Base-by-base conservation (phyloP, 2,329 filamentous ascomycete genomes). In the Pyrenochaeta sp. region DNA sequence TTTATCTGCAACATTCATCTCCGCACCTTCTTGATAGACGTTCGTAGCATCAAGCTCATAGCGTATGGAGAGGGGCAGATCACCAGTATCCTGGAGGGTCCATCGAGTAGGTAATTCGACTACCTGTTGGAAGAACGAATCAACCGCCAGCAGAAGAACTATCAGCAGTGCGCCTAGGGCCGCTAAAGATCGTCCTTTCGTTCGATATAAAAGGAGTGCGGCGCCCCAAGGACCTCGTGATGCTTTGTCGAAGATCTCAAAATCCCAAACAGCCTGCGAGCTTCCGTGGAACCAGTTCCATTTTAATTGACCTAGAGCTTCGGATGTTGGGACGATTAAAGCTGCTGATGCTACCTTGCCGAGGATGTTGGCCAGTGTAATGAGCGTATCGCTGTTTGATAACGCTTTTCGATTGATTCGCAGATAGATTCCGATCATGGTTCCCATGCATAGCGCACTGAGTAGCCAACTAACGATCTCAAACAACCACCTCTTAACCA, bases 41-140 rank as follows among this genome's bases (percentile, higher is more conserved):
- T 9, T 30, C 4, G 4, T 46, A 24, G 11, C 7, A 20, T 23
- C 44, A 10, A 23, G 47, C 11, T 45, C 36, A 26, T 57, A 61
- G 2, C 28, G 24, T 1, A 45, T 19, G 7, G 40, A 35, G 2
- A 35, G 38, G 3, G 62, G 43, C 7, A 67, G 38, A 1, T 38
- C 47, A 19, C 55, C 57, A 7, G 38, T 39, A 32, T 51, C 39
- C 3, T 44, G 32, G 2, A 51, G 4, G 3, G 13, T 44, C 52
- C 46, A 58, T 2, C 37, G 34, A 7, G 52, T 48, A 7, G 20
- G 19, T 1, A 49, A 27, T 3, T 52, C 44, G 1, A 62, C 49
- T 0, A 69, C 55, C 24, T 68, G 63, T 20, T 68, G 66, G 19
- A 68, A 67, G 22, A 68, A 66, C 1, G 63, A 56, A 20, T 68